Percentiles rank a stretch among this genome's conserved stretches.
Evolutionary conservation across 2,329 filamentous ascomycete species (phyloP).

Genomic region (Hypoxylon rubiginosum): DNA sequence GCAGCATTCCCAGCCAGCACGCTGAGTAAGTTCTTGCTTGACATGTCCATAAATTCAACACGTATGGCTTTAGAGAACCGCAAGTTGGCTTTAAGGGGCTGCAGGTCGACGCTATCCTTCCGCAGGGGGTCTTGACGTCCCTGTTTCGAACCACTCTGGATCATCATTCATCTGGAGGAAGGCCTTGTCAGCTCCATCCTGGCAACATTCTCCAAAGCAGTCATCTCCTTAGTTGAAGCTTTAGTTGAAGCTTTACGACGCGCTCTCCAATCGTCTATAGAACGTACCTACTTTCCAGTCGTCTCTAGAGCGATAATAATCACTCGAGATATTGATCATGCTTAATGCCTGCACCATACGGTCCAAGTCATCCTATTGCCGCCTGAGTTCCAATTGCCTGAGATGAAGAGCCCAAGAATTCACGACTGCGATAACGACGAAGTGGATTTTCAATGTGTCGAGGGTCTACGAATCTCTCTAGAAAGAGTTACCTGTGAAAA

Average conservation of each 20-base stretch:
- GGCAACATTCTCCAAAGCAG: neutral
- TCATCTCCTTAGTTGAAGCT: neutral
- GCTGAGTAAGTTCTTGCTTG: neutral
- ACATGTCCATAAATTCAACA: neutral
- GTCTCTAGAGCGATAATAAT: too few species aligned
- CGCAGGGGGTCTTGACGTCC: too few species aligned
- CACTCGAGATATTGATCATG: neutral
- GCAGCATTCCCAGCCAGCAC: neutral
- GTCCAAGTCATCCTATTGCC: neutral
- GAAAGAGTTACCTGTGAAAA: too few species aligned
- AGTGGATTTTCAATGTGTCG: too few species aligned
- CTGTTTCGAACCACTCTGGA: neutral
- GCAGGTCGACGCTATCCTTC: too few species aligned
- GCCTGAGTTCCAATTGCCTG: neutral
- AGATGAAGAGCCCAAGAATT: neutral
- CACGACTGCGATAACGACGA: neutral
- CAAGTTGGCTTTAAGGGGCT: too few species aligned
- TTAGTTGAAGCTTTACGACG: neutral
- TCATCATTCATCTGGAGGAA: neutral
- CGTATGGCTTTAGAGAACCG: too few species aligned
- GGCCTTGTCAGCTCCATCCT: neutral
- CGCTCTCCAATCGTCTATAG: neutral
- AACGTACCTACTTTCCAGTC: neutral
- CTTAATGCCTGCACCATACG: neutral
- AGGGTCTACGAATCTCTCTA: too few species aligned